Base-by-base conservation (phyloP, 345 rosid species). In the Pugionium cornutum region DNA sequence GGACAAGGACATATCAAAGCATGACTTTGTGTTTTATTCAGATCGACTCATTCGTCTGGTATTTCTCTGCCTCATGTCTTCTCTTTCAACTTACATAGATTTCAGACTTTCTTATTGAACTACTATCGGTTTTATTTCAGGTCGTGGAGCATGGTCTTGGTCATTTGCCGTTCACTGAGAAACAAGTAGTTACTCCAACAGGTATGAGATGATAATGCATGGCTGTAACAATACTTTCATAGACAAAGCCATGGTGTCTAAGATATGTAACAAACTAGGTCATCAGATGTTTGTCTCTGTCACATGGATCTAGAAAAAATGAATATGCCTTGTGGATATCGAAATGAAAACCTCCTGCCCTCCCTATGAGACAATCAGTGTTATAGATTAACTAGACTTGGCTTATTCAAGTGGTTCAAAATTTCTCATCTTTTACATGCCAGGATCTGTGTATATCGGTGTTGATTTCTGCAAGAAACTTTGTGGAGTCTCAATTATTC, bases 61-160 rank as follows among this genome's bases (percentile, higher is more conserved):
- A 86, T 10, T 45, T 73, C 69, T 48, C 64, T 10, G 64, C 37
- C 46, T 42, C 37, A 28, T 62, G 9, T 58, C 55, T 67, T 57
- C 29, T 11, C 47, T 35, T 56, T 65, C 26, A 72, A 55, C 45
- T 47, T n/a, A 27, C 39, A 62, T 11, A 56, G 44, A 48, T 64
- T 41, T 48, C 31, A 53, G 4, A 31, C 39, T 31, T 74, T 66
- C 44, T 65, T 60, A 25, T 52, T 32, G 29, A 67, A 28, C 50
- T 56, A 33, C 44, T 65, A 10, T 52, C 69, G 46, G 27, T 36
- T 75, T 70, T 68, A 29, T 75, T 79, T 57, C 72, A 91, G 99
- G 99, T 91, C 69, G 97, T 92, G 52, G 97, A 92, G 78, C 99
- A 94, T 81, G 97, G 97, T 48, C 92, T 94, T 66, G 97, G 99